Evolutionary conservation across 352 stramenopile genomes (phyloP).

Genomic region (Globisporangium nunn): DNA sequence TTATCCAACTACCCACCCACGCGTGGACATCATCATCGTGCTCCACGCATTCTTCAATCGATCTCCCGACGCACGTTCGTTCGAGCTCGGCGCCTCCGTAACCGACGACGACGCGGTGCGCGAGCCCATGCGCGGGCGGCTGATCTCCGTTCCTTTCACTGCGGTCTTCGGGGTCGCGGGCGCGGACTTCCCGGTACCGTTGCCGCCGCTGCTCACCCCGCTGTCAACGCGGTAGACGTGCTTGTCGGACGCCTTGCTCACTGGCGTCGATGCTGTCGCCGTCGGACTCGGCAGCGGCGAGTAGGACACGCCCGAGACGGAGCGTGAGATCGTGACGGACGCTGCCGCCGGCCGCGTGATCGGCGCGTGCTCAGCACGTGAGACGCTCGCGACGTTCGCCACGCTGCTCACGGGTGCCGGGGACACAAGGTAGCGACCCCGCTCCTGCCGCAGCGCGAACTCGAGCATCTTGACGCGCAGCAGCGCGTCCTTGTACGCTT

Average conservation of each 20-base stretch:
- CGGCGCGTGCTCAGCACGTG: constrained; percentile 35
- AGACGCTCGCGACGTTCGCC: constrained; percentile 13
- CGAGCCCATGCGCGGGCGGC: constrained; percentile 65
- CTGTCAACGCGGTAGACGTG: constrained; percentile 68
- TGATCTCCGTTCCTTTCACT: constrained; percentile 68
- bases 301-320: constrained; percentile 25
- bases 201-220: constrained; percentile 13
- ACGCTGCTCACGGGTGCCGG: constrained; percentile 56
- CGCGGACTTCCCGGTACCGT: constrained; percentile 19
- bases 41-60: background rate
- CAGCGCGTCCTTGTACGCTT: constrained; percentile 80
- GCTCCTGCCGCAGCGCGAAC: constrained; percentile 73
- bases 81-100: constrained; percentile 18
- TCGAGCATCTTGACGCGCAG: constrained; percentile 87
- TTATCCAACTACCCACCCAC: background rate
- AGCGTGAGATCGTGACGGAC: constrained; percentile 42
- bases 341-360: constrained; percentile 11
- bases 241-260: constrained; percentile 16
- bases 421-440: constrained; percentile 71
- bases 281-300: constrained; percentile 27
- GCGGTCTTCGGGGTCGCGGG: constrained; percentile 31
- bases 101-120: constrained; percentile 28
- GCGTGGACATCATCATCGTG: background rate
- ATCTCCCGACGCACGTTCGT: constrained; percentile 23
- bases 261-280: constrained; percentile 1